Evolutionary conservation across 2,329 filamentous ascomycete genomes (phyloP).

Genomic region (Dryadomyces sulphureus): DNA sequence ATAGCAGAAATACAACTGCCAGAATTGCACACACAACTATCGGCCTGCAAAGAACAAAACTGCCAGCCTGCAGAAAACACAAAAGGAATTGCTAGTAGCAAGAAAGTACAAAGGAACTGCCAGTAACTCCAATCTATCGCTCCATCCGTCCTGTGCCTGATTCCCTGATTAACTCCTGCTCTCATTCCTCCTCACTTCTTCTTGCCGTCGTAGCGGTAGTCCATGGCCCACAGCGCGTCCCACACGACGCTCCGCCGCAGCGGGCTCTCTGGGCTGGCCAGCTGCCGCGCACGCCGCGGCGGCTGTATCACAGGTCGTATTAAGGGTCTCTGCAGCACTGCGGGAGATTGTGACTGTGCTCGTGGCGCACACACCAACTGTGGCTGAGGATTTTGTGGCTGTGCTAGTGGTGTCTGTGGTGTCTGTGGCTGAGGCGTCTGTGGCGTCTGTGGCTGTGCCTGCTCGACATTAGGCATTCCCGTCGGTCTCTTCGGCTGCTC

Average conservation of each 20-base stretch:
- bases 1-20: too few species aligned
- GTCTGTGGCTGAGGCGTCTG: background rate
- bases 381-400: conserved; percentile 13
- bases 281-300: conserved; percentile 7
- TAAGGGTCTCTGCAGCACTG: too few species aligned
- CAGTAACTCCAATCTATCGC: background rate
- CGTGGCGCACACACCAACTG: too few species aligned
- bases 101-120: background rate
- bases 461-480: background rate
- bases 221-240: conserved; percentile 47
- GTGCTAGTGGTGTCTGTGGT: conserved; percentile 22
- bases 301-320: too few species aligned
- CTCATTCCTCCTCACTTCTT: background rate
- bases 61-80: too few species aligned
- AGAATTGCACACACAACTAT: too few species aligned
- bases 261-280: conserved; percentile 19
- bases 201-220: conserved; percentile 31
- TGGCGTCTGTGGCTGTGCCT: background rate
- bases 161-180: background rate
- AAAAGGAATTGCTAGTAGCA: too few species aligned
- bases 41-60: too few species aligned
- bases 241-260: conserved; percentile 42
- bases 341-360: too few species aligned
- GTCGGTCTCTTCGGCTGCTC: conserved; percentile 10
- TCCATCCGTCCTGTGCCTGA: background rate